Conservation (phyloP, 106 monocot species). For the Vanilla planifolia region DNA sequence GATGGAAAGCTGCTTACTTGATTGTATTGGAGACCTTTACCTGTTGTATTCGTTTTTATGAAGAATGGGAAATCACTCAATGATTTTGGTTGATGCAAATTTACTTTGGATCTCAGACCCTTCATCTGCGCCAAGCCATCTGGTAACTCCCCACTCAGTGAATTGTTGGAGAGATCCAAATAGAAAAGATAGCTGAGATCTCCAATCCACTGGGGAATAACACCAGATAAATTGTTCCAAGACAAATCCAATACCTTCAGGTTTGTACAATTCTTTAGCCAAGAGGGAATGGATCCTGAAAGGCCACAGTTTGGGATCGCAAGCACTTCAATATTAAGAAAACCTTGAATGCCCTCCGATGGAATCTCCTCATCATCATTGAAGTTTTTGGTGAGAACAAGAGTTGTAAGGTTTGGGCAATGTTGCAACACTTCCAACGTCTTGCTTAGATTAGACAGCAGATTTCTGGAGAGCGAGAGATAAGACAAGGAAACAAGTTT, state of each 20-base stretch:
- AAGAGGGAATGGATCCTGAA: conserved; percentile 45
- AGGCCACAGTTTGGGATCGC: conserved; percentile 54
- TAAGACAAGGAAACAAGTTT: conserved; percentile 34
- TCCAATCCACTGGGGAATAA: conserved; percentile 54
- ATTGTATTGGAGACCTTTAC: conserved; percentile 48
- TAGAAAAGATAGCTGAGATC: conserved; percentile 66
- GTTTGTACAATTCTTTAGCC: conserved; percentile 45
- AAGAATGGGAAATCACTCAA: conserved; percentile 61
- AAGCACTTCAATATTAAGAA: conserved; percentile 42
- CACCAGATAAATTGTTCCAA: conserved; percentile 66
- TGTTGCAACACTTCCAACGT: conserved; percentile 58
- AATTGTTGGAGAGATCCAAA: conserved; percentile 90
- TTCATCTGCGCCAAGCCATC: conserved; percentile 39
- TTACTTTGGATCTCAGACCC: conserved; percentile 26
- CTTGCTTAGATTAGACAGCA: conserved; percentile 43
- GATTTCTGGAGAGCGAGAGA: conserved; percentile 58
- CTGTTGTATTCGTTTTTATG: conserved; percentile 20
- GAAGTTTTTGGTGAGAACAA: conserved; percentile 76
- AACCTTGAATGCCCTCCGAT: conserved; percentile 45
- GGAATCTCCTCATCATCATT: conserved; percentile 52
- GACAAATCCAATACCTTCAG: conserved; percentile 74
- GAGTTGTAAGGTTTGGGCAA: conserved; percentile 40
- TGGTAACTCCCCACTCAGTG: conserved; percentile 61
- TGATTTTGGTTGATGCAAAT: conserved; percentile 18
- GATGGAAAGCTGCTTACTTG: conserved; percentile 64